Conservation (phyloP, 805 yeast species). For the Yamadazyma laniorum region DNA sequence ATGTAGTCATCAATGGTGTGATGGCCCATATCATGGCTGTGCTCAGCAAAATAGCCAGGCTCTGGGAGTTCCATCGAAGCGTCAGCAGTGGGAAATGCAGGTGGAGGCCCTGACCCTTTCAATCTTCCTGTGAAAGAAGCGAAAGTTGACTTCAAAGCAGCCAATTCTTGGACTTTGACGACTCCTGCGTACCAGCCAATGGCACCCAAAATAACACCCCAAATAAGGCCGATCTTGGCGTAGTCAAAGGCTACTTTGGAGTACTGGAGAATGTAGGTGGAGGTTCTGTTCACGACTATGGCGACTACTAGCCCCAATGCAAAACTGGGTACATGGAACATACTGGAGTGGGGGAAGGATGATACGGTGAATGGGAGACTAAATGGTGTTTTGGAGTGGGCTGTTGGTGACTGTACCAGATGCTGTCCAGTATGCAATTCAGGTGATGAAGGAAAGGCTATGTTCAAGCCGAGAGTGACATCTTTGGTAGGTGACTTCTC, state of each 20-base stretch:
- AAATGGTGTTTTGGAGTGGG: not conserved
- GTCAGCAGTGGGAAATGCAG: not conserved
- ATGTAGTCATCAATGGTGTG: conserved; percentile 2
- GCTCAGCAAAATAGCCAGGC: not conserved
- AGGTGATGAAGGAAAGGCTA: conserved; percentile 4
- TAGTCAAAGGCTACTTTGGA: conserved; percentile 18
- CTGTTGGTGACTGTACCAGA: not conserved
- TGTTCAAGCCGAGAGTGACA: conserved; percentile 7
- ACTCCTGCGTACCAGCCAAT: conserved; percentile 33
- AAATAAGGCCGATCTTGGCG: conserved; percentile 22
- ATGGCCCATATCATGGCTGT: not conserved
- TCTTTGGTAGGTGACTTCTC: conserved; percentile 3
- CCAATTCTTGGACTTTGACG: conserved; percentile 11
- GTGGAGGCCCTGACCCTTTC: not conserved
- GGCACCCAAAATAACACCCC: conserved; percentile 24
- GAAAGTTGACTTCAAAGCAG: not conserved
- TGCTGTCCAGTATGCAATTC: not conserved
- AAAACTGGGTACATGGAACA: conserved; percentile 28
- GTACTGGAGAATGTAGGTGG: conserved; percentile 22
- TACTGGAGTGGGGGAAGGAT: conserved; percentile 3
- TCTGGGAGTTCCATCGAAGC: not conserved
- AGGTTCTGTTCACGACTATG: conserved; percentile 19
- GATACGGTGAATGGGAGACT: not conserved
- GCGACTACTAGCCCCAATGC: conserved; percentile 26
- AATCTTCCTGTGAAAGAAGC: not conserved